Evolutionary conservation across 2,329 filamentous ascomycete genomes (phyloP).

Genomic region (Beauveria australis): DNA sequence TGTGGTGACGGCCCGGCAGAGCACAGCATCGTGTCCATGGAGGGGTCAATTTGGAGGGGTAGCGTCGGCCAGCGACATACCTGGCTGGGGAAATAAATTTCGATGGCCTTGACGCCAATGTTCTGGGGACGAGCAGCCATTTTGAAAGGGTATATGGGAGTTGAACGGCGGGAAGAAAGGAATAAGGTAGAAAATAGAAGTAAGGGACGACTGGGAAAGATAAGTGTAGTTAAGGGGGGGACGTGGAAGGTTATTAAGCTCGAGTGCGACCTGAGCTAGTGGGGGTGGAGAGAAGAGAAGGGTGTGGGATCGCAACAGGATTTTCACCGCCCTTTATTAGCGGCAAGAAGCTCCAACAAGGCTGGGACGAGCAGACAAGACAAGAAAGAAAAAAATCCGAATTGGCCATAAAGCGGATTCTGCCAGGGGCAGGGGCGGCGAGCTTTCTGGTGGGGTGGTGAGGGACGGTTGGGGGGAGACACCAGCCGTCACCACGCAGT

Average conservation of each 20-base stretch:
- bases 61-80: constrained; percentile 37
- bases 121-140: constrained; percentile 77
- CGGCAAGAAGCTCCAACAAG: background rate
- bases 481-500: background rate
- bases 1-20: constrained; percentile 11
- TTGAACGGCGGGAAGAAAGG: background rate
- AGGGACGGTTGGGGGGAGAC: background rate
- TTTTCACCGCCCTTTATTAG: constrained; percentile 13
- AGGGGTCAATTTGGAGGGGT: constrained; percentile 9
- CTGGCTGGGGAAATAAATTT: constrained; percentile 82
- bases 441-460: constrained; percentile 9
- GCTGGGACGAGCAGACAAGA: background rate
- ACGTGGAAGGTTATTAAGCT: constrained; percentile 8
- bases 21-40: constrained; percentile 11
- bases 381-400: constrained; percentile 2
- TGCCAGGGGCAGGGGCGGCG: constrained; percentile 8
- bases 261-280: constrained; percentile 7
- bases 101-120: constrained; percentile 88
- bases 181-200: background rate
- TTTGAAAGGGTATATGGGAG: constrained; percentile 18
- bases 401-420: constrained; percentile 7
- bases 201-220: constrained; percentile 4
- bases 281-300: background rate
- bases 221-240: constrained; percentile 7
- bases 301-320: constrained; percentile 5